Evolutionary conservation across 345 rosid genomes (phyloP), one percentile per base, ranked within the genome.

Genomic region (Physaria fendleri): DNA sequence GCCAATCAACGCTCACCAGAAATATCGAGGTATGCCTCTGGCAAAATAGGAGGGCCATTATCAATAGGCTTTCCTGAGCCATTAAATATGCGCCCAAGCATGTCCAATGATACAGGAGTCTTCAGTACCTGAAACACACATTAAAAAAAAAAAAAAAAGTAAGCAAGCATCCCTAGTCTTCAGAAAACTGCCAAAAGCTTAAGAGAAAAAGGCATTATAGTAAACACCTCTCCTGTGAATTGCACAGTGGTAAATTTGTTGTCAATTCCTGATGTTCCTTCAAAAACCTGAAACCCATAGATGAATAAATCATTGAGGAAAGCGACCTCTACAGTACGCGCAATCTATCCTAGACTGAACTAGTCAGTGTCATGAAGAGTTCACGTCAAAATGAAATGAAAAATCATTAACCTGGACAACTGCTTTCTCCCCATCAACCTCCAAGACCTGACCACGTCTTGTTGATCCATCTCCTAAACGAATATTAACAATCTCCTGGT

Each of bases 1-100:
- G 34, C 30, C 6, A 57, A 14, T 30, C 4, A n/a, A 30, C 3
- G 71, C 73, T 72, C 27, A 82, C 98, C 98, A 58, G 95, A 92
- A 68, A 92, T 92, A 68, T 92, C 98, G 77, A 92, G 79, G 79
- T 88, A 92, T 21, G 97, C 93, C 80, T 92, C 97, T 0, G 97
- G 98, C 66, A 92, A 61, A 56, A 92, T 88, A 50, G 95, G 91
- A 51, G 97, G 98, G 21, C 97, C 98, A 59, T 92, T 92, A 73
- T 92, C 98, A 64, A 92, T 92, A 12, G 98, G 95, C 51, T 88
- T 92, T 53, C 98, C 98, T 51, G 98, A 92, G 71, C 98, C 98
- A 75, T 92, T 92, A 63, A 88, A 92, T 43, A 92, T 88, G 59
- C 95, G 93, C 12, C 98, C 98, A 69, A 92, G 95, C 98, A 92